Evolutionary conservation across 305 asterid genomes (phyloP), one percentile per base, ranked within the genome.

Genomic region (Plantago coronopus): DNA sequence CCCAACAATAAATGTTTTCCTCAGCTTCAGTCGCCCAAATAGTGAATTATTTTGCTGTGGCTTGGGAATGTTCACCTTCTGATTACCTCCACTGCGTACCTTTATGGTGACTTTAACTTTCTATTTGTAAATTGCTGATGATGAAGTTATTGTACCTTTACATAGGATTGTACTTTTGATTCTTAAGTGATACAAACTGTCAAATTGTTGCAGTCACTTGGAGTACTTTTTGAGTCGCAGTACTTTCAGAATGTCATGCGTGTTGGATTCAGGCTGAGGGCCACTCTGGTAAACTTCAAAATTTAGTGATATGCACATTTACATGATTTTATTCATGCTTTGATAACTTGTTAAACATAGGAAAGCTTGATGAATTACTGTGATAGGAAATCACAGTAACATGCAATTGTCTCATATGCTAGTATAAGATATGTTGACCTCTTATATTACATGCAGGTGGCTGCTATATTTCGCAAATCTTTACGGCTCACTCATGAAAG

Each of bases 231-330:
- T 70, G 99, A 93, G 77, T 93, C 99, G 58, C 99, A 86, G 66
- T 93, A 93, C 75, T 89, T 87, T 75, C 99, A 93, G 81, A 93
- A 89, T 72, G 96, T 89, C 76, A 85, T 83, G 97, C 99, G 99
- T 57, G 96, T 93, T 61, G 99, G 99, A 57, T 85, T 70, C 81
- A 81, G 97, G 76, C 84, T 93, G 70, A 78, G 96, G 73, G 72
- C 97, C 68, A 93, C 99, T 53, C 82, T 93, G 91, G 99, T 93
- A 86, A 84, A 68, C 63, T 68, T 63, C 62, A 20, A 47, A 25
- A 67, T 56, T 45, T 20, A 38, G 19, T 40, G 40, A 53, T 59
- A 18, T 23, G 2, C 22, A 44, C 53, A 51, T 31, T 58, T 59
- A 34, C 21, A 2, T 20, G 54, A n/a, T 63, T 42, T 48, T 62